phyloP scores from a whole-genome alignment of 2,329 filamentous ascomycete genomes.

The Aspergillus pseudotamarii region DNA sequence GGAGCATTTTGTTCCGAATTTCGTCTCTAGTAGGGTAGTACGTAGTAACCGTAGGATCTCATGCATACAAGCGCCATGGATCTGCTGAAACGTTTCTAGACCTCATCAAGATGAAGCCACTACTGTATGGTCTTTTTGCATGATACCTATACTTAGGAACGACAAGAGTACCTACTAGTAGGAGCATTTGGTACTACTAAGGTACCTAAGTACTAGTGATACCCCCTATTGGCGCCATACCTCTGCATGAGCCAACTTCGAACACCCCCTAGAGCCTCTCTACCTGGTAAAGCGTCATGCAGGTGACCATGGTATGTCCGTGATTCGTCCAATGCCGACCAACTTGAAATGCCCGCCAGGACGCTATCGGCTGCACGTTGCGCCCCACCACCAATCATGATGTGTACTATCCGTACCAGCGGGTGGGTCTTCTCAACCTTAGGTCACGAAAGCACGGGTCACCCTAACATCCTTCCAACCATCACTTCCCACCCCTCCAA shows the following conservation, averaged over 20 bases:
- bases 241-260: slow-evolving; percentile 4
- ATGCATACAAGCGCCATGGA: background rate
- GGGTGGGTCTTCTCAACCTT: slow-evolving; percentile 3
- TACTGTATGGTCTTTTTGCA: slow-evolving; percentile 21
- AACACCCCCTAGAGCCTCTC: slow-evolving; percentile 19
- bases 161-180: background rate
- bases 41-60: background rate
- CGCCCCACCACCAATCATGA: slow-evolving; percentile 17
- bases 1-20: slow-evolving; percentile 12
- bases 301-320: slow-evolving; percentile 16
- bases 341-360: slow-evolving; percentile 22
- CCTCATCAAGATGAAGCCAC: slow-evolving; percentile 13
- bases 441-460: slow-evolving; percentile 12
- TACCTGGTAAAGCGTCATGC: slow-evolving; percentile 24
- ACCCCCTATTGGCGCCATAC: slow-evolving; percentile 4
- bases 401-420: slow-evolving; percentile 8
- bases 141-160: slow-evolving; percentile 9
- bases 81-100: slow-evolving; percentile 2
- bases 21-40: slow-evolving; percentile 3
- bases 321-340: slow-evolving; percentile 23
- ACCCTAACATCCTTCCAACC: slow-evolving; percentile 10
- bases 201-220: slow-evolving; percentile 2
- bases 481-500: background rate
- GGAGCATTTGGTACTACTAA: background rate
- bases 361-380: slow-evolving; percentile 30